These are phyloP conservation scores for Dactylellina haptotyla DNA, from an alignment of 2,329 filamentous ascomycete genomes.

Conservation along the genomic window DNA sequence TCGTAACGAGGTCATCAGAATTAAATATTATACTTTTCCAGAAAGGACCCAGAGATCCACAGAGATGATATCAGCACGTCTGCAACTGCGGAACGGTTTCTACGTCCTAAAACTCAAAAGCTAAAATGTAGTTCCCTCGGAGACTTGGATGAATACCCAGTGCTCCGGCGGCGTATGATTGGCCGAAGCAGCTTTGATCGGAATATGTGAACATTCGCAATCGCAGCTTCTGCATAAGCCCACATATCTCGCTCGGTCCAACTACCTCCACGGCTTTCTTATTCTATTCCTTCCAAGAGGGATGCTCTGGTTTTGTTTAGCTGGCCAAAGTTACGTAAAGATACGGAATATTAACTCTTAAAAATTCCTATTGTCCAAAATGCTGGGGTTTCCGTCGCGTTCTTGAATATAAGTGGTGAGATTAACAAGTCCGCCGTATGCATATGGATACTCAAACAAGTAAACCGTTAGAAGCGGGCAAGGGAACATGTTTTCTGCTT, in stretches of 20 bases:
- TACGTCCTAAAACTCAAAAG: background rate
- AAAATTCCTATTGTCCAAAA: background rate
- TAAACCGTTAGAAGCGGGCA: no score
- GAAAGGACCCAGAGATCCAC: background rate
- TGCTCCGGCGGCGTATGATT: background rate
- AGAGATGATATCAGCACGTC: slow-evolving; percentile 6
- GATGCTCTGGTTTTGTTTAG: no score
- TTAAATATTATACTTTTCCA: background rate
- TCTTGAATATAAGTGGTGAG: background rate
- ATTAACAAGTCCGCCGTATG: slow-evolving; percentile 15
- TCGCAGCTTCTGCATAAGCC: slow-evolving; percentile 11
- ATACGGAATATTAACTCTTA: slow-evolving; percentile 23
- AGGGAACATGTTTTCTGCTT: no score
- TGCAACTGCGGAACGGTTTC: background rate
- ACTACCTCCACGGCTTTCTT: background rate
- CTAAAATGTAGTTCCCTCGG: background rate
- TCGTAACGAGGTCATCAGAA: no score
- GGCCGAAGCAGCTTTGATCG: background rate
- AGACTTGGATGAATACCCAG: background rate
- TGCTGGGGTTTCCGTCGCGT: slow-evolving; percentile 10
- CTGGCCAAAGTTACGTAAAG: slow-evolving; percentile 36
- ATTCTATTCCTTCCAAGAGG: background rate
- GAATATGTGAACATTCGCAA: slow-evolving; percentile 28
- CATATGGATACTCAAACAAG: slow-evolving; percentile 38
- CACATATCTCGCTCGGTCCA: background rate